Percentiles rank a stretch among this genome's conserved stretches.
Evolutionary conservation across 1,284 basidiomycete species (phyloP).

Genomic region (Irpex rosettiformis): DNA sequence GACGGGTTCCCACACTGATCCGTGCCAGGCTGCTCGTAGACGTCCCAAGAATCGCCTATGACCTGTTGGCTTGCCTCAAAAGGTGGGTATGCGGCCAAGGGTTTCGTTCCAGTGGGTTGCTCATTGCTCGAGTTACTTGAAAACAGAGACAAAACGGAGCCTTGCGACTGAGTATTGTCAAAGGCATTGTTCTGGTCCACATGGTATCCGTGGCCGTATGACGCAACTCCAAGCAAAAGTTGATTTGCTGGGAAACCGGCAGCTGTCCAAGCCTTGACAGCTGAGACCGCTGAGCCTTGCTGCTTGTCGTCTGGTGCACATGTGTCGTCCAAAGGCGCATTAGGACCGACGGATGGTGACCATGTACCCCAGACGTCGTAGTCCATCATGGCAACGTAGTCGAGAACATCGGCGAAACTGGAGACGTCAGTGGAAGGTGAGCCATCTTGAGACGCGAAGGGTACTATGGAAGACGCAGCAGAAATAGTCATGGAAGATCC

Average conservation of each 20-base stretch:
- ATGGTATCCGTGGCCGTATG: conserved; percentile 48
- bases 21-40: conserved; percentile 22
- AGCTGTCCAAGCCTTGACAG: conserved; percentile 56
- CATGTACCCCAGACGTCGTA: conserved; percentile 65
- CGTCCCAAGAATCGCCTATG: conserved; percentile 41
- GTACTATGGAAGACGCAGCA: conserved; percentile 51
- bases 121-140: not conserved
- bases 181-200: conserved; percentile 33
- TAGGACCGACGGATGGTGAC: conserved; percentile 53
- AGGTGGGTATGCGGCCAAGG: conserved; percentile 33
- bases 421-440: conserved; percentile 53
- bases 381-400: conserved; percentile 73
- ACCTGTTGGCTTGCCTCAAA: conserved; percentile 39
- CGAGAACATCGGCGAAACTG: conserved; percentile 54
- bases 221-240: conserved; percentile 64
- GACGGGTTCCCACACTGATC: conserved; percentile 38
- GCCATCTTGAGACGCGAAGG: conserved; percentile 53
- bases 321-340: conserved; percentile 62
- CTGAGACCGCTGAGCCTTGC: conserved; percentile 59
- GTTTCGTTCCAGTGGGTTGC: conserved; percentile 12
- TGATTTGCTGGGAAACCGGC: conserved; percentile 62
- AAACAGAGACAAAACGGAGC: not conserved
- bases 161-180: conserved; percentile 10
- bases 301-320: conserved; percentile 50
- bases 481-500: conserved; percentile 44